Evolutionary conservation across 208 protist species (phyloP).

Genomic region (Lotmaria passim): DNA sequence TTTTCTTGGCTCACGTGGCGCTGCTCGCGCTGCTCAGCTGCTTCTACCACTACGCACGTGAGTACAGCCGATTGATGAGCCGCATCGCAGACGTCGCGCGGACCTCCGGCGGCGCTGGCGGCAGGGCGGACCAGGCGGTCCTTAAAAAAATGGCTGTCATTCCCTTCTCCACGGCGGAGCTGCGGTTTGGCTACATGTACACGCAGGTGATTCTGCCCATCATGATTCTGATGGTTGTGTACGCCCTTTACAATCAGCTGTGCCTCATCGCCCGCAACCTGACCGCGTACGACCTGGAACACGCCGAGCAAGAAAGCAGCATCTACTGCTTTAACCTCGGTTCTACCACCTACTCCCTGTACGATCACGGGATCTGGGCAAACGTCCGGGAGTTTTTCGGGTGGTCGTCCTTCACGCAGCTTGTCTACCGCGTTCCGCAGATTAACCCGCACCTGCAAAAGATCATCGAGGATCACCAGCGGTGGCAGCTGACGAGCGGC

Average conservation of each 20-base stretch:
- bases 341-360: slow-evolving; percentile 64
- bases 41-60: slow-evolving; percentile 42
- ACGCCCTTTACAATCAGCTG: slow-evolving; percentile 46
- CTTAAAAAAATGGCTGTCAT: background rate
- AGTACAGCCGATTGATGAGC: slow-evolving; percentile 30
- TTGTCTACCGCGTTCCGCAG: slow-evolving; percentile 54
- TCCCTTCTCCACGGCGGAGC: slow-evolving; percentile 29
- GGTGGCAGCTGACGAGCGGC: slow-evolving; percentile 35
- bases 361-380: slow-evolving; percentile 47
- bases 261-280: slow-evolving; percentile 62
- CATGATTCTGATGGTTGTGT: slow-evolving; percentile 41
- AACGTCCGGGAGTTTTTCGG: slow-evolving; percentile 65
- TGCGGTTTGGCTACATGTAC: slow-evolving; percentile 63
- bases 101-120: background rate
- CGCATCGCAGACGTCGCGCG: background rate
- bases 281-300: slow-evolving; percentile 69
- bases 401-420: slow-evolving; percentile 36
- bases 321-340: slow-evolving; percentile 76
- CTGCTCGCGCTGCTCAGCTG: slow-evolving; percentile 33
- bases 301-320: slow-evolving; percentile 56
- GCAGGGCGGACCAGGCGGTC: background rate
- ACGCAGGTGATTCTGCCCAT: slow-evolving; percentile 52
- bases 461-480: slow-evolving; percentile 55
- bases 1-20: slow-evolving; percentile 43
- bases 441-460: slow-evolving; percentile 57